Conservation (phyloP, 495 filamentous ascomycete species). For the Lepraria neglecta region DNA sequence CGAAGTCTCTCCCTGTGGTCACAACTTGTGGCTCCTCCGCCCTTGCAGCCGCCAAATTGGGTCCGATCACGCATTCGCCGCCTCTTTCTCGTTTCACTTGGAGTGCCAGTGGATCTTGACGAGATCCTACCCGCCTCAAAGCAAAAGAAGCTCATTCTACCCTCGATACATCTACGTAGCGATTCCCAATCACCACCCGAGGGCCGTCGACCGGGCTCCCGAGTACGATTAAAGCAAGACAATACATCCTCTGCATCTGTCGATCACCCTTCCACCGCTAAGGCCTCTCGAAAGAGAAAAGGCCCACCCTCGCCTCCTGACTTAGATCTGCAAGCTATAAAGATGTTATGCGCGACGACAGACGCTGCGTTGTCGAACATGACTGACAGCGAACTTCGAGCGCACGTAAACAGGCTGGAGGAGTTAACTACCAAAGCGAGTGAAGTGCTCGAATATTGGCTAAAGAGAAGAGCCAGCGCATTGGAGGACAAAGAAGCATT, state of each 20-base stretch:
- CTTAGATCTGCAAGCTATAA: slow-evolving; percentile 71
- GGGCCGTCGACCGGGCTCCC: slow-evolving; percentile 43
- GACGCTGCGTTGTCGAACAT: slow-evolving; percentile 71
- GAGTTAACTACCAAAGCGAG: slow-evolving; percentile 60
- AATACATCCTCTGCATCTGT: slow-evolving; percentile 54
- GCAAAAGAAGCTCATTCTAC: slow-evolving; percentile 94
- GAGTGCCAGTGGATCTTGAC: slow-evolving; percentile 92
- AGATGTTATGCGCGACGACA: slow-evolving; percentile 74
- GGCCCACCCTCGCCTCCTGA: slow-evolving; percentile 63
- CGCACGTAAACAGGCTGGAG: slow-evolving; percentile 66
- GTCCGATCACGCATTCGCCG: slow-evolving; percentile 92
- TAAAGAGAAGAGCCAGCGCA: slow-evolving; percentile 73
- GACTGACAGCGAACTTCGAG: slow-evolving; percentile 65
- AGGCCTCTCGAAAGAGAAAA: slow-evolving; percentile 42
- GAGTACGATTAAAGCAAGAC: slow-evolving; percentile 45
- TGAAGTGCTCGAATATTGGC: slow-evolving; percentile 82
- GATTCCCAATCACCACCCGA: slow-evolving; percentile 34
- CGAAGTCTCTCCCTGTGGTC: slow-evolving; percentile 88
- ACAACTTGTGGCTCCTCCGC: slow-evolving; percentile 89
- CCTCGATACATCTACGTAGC: slow-evolving; percentile 59
- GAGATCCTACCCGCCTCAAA: slow-evolving; percentile 94
- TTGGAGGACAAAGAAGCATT: slow-evolving; percentile 90
- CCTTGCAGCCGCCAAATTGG: slow-evolving; percentile 95
- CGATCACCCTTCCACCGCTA: slow-evolving; percentile 39
- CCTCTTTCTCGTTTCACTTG: slow-evolving; percentile 90